Base-by-base conservation (phyloP, 1,139 yeast genomes). In the Hanseniaspora uvarum region DNA sequence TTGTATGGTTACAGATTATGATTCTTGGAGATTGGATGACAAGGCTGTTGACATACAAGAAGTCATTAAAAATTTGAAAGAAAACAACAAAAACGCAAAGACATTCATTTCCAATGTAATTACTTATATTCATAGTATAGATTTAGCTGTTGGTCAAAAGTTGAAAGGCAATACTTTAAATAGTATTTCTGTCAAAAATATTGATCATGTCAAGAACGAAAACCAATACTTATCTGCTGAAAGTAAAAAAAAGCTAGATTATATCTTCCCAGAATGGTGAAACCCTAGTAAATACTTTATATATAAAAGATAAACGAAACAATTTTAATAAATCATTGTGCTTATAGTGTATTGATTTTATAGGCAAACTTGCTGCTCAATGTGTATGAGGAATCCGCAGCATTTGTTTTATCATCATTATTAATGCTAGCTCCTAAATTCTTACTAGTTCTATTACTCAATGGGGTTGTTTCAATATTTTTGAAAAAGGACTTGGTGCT, bases 1-100 rank as follows among this genome's bases (percentile, higher is more conserved):
- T 59, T 92, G 99, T 72, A 94, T 92, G 98, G 84, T 95, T 1
- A 92, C 98, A 18, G 98, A 94, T 69, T 92, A 94, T 69, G 98
- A 92, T 67, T 95, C 98, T 23, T 92, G 98, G 98, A 85, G 88
- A 65, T 95, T 85, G 63, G 80, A 78, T 56, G 96, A 83, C 65
- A 97, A 89, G 63, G 94, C 97, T 2, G 98, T 92, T 47, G 89
- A 97, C 12, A 97, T 94, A 18, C 96, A 89, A 70, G 85, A 95
- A 6, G 96, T 92, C 46, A 89, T 92, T 54, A 87, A 94, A 54
- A 87, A 92, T 68, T 76, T 92, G 67, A 79, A 79, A 65, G 94
- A 95, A 60, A 92, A 92, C 71, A 77, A 87, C 52, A 83, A 80
- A 47, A 89, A 89, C 65, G 98, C 98, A 12, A 83, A 86, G 65